These are phyloP conservation scores for Lathyrus aphaca DNA, from an alignment of 306 rosid genomes.

Conservation along the genomic window DNA sequence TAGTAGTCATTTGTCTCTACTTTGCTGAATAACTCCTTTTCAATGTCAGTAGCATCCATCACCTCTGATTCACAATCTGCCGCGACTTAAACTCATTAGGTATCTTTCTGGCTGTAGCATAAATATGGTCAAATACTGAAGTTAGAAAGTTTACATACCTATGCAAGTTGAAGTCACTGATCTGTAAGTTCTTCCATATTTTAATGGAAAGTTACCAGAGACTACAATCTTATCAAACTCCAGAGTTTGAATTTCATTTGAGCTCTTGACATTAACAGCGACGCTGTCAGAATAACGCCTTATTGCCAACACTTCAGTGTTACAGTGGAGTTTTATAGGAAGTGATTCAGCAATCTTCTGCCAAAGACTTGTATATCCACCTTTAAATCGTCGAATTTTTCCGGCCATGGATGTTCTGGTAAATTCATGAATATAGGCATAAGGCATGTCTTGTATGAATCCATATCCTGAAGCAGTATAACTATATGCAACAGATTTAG, in stretches of 20 bases:
- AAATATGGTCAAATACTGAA: slow-evolving; percentile 23
- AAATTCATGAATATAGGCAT: slow-evolving; percentile 89
- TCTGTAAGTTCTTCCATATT: slow-evolving; percentile 70
- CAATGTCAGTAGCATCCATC: slow-evolving; percentile 77
- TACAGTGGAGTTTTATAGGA: slow-evolving; percentile 66
- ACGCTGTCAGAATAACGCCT: slow-evolving; percentile 54
- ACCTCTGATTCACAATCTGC: slow-evolving; percentile 64
- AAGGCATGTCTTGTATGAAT: slow-evolving; percentile 86
- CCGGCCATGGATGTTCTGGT: slow-evolving; percentile 98
- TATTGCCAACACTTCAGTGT: slow-evolving; percentile 67
- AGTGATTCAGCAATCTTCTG: slow-evolving; percentile 68
- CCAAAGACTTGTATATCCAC: slow-evolving; percentile 90
- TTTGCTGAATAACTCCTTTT: slow-evolving; percentile 78
- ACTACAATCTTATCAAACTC: slow-evolving; percentile 83
- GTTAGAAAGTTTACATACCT: slow-evolving; percentile 49
- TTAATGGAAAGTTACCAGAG: slow-evolving; percentile 81
- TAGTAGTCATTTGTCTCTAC: slow-evolving; percentile 86
- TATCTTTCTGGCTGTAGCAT: not conserved
- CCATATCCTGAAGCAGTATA: slow-evolving; percentile 98
- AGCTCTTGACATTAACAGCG: slow-evolving; percentile 49
- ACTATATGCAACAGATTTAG: slow-evolving; percentile 89
- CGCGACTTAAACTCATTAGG: slow-evolving; percentile 25
- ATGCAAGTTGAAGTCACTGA: slow-evolving; percentile 50
- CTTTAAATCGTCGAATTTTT: slow-evolving; percentile 82
- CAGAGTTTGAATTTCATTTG: slow-evolving; percentile 48